These are phyloP conservation scores for Raffaelea deltoideospora DNA, from an alignment of 2,329 filamentous ascomycete species.

Conservation along the genomic window DNA sequence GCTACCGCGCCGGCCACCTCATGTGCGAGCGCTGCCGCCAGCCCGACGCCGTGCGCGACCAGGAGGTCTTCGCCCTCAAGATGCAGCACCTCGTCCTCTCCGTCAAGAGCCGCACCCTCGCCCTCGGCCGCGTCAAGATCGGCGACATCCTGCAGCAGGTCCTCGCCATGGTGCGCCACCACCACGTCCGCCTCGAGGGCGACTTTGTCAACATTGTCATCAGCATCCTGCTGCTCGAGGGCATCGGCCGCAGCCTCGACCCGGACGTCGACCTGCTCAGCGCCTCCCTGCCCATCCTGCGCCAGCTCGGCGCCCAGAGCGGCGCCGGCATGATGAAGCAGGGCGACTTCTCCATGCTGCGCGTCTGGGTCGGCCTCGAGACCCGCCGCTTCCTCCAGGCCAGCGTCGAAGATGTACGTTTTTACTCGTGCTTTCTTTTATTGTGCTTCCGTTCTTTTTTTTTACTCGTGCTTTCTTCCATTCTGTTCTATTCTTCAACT, in stretches of 20 bases:
- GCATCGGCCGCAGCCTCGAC: constrained; percentile 77
- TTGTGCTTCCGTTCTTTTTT: not conserved
- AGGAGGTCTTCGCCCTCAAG: constrained; percentile 81
- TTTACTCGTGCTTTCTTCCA: not conserved
- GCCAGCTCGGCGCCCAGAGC: constrained; percentile 69
- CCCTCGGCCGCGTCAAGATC: constrained; percentile 87
- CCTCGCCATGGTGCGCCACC: constrained; percentile 73
- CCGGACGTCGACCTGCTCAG: constrained; percentile 74
- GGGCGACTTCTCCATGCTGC: constrained; percentile 71
- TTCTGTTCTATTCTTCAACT: not conserved
- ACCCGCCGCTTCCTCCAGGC: constrained; percentile 79
- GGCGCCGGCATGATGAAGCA: constrained; percentile 54
- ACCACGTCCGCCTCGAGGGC: constrained; percentile 89
- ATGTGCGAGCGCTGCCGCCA: constrained; percentile 95
- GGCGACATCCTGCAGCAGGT: constrained; percentile 89
- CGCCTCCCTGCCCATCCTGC: constrained; percentile 77
- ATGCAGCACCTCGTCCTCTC: constrained; percentile 93
- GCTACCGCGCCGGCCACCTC: constrained; percentile 82
- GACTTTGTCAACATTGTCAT: constrained; percentile 98
- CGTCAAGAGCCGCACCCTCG: constrained; percentile 82
- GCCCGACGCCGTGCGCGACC: constrained; percentile 74
- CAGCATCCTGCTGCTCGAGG: constrained; percentile 82
- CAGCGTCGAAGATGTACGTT: constrained; percentile 69
- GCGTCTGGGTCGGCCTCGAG: constrained; percentile 84
- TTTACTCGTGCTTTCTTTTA: not conserved